Evolutionary conservation across 2,329 filamentous ascomycete species (phyloP).

Genomic region (Fonsecaea nubica): DNA sequence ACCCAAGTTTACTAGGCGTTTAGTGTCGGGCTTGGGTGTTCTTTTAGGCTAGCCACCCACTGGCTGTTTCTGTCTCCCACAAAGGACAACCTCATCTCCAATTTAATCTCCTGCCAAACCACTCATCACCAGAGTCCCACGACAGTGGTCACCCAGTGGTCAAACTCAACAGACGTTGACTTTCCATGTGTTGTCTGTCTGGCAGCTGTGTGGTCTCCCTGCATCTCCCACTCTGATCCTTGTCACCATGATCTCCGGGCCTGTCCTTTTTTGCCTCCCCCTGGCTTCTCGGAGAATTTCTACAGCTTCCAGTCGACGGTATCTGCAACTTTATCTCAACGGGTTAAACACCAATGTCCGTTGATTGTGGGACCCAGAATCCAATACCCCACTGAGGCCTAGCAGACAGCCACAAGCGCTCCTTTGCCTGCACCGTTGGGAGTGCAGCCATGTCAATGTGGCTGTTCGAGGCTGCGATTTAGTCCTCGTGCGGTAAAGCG

Average conservation of each 20-base stretch:
- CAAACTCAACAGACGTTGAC: not conserved
- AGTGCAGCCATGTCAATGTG: conserved; percentile 14
- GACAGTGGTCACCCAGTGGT: too few relatives aligned
- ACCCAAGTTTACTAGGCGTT: not conserved
- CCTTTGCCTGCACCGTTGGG: not conserved
- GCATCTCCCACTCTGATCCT: not conserved
- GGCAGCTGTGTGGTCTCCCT: not conserved
- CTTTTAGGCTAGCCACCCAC: conserved; percentile 4
- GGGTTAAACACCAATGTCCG: conserved; percentile 8
- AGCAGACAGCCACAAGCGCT: conserved; percentile 9
- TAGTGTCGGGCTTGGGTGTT: not conserved
- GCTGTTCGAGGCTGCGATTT: conserved; percentile 23
- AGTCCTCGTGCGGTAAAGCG: conserved; percentile 16
- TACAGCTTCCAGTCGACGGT: not conserved
- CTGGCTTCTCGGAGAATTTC: conserved; percentile 15
- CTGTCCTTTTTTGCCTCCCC: not conserved
- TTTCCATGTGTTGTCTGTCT: conserved; percentile 1
- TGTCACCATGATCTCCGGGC: conserved; percentile 2
- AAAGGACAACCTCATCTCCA: conserved; percentile 11
- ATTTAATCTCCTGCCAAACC: conserved; percentile 11
- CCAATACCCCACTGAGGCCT: not conserved
- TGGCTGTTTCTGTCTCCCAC: not conserved
- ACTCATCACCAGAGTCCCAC: conserved; percentile 7
- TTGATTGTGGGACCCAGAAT: not conserved
- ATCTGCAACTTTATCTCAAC: not conserved